A percentile compares a stretch with the other conserved stretches of the same genome.
These are phyloP conservation scores for Stylosanthes scabra DNA, from an alignment of 331 rosid genomes.

Conservation along the genomic window DNA sequence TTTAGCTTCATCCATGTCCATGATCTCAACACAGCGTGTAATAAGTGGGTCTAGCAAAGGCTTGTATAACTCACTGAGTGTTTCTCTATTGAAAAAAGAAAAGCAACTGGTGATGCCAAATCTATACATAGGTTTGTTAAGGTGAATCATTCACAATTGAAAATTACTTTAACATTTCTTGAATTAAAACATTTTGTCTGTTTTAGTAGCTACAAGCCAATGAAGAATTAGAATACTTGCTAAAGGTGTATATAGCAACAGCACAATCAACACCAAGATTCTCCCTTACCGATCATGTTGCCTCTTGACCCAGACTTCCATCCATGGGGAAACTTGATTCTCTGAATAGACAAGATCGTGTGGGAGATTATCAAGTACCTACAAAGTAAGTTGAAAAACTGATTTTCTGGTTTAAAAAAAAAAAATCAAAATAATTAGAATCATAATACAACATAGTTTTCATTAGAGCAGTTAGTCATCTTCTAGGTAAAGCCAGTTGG, in stretches of 20 bases:
- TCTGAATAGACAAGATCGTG: slow-evolving; percentile 90
- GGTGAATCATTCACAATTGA: slow-evolving; percentile 3
- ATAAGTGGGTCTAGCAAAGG: slow-evolving; percentile 84
- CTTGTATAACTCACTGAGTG: slow-evolving; percentile 65
- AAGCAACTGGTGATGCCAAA: slow-evolving; percentile 23
- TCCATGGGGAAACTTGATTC: slow-evolving; percentile 87
- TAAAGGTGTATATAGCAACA: slow-evolving; percentile 12
- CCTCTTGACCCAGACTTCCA: slow-evolving; percentile 93
- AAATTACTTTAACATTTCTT: slow-evolving; percentile 13
- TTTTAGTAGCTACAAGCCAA: neutral
- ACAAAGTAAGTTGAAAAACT: slow-evolving; percentile 34
- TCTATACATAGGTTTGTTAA: slow-evolving; percentile 18
- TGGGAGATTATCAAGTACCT: slow-evolving; percentile 99
- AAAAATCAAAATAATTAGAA: slow-evolving; percentile 19
- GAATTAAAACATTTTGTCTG: neutral
- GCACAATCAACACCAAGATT: slow-evolving; percentile 21
- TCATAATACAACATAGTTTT: slow-evolving; percentile 1
- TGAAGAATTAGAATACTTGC: slow-evolving; percentile 3
- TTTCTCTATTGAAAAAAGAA: slow-evolving; percentile 52
- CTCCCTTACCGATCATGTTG: slow-evolving; percentile 63
- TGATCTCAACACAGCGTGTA: slow-evolving; percentile 72
- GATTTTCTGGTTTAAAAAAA: slow-evolving; percentile 12
- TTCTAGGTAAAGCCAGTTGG: slow-evolving; percentile 20
- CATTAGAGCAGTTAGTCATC: neutral
- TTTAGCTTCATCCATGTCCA: slow-evolving; percentile 57